phyloP scores from a whole-genome alignment of 768 basidiomycete genomes.

The Serendipita sp. region DNA sequence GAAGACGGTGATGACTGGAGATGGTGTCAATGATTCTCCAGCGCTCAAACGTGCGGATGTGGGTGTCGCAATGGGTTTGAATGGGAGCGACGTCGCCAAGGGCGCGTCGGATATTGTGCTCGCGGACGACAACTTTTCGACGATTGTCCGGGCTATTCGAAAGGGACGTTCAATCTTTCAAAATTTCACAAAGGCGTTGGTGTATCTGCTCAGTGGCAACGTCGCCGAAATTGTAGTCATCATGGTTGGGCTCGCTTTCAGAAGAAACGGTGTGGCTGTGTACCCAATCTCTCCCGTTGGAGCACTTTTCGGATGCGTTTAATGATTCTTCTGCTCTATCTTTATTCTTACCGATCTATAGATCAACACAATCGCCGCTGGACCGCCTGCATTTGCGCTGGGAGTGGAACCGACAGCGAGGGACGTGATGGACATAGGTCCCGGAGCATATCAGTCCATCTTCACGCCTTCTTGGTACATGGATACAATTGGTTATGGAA shows the following conservation, averaged over 20 bases:
- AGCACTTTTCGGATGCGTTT: conserved; percentile 21
- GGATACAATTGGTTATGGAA: conserved; percentile 24
- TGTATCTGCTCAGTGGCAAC: conserved; percentile 39
- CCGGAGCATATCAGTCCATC: conserved; percentile 19
- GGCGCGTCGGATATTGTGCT: conserved; percentile 49
- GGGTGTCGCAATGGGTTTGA: conserved; percentile 45
- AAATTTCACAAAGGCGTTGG: conserved; percentile 41
- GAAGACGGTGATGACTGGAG: conserved; percentile 42
- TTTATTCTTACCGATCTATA: conserved; percentile 27
- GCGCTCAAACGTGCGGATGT: conserved; percentile 43
- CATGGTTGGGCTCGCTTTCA: conserved; percentile 42
- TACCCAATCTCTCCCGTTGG: conserved; percentile 42
- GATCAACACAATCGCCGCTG: conserved; percentile 35
- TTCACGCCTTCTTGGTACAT: conserved; percentile 23
- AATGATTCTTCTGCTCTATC: too few species aligned
- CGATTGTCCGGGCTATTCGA: conserved; percentile 46
- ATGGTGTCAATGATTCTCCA: conserved; percentile 41
- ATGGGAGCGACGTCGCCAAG: conserved; percentile 40
- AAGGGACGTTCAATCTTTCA: conserved; percentile 47
- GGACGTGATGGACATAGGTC: conserved; percentile 36
- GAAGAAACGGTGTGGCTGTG: conserved; percentile 30
- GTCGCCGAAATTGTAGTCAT: conserved; percentile 40
- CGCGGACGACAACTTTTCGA: conserved; percentile 49
- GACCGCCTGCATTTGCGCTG: conserved; percentile 40
- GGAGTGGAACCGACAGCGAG: conserved; percentile 34